These are phyloP conservation scores for Isatis tinctoria DNA, from an alignment of 345 rosid species.

Conservation along the genomic window DNA sequence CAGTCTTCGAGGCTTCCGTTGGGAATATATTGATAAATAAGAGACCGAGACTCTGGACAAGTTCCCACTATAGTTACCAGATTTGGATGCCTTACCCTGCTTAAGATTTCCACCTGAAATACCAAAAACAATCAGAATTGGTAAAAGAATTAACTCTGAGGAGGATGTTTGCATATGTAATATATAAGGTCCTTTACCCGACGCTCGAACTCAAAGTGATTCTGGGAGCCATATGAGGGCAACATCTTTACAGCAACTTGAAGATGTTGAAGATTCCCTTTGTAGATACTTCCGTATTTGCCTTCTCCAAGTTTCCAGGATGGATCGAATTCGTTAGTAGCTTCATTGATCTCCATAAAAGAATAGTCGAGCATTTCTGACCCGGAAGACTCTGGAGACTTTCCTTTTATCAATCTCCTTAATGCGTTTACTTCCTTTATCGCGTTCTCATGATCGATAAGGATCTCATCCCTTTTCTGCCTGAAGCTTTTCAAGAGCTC, in stretches of 20 bases:
- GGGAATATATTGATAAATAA: slow-evolving; percentile 69
- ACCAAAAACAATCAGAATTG: not conserved
- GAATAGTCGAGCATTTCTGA: slow-evolving; percentile 68
- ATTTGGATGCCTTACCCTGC: slow-evolving; percentile 88
- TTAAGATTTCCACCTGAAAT: slow-evolving; percentile 48
- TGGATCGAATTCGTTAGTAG: slow-evolving; percentile 68
- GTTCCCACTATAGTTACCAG: slow-evolving; percentile 69
- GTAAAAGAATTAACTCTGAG: not conserved
- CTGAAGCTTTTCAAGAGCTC: slow-evolving; percentile 70
- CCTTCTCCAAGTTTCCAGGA: slow-evolving; percentile 87
- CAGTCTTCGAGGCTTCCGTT: slow-evolving; percentile 73
- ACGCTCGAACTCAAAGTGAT: slow-evolving; percentile 51
- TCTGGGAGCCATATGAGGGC: slow-evolving; percentile 68
- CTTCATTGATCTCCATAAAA: slow-evolving; percentile 72
- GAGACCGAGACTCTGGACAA: slow-evolving; percentile 76
- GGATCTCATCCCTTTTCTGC: slow-evolving; percentile 64
- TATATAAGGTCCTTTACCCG: slow-evolving; percentile 41
- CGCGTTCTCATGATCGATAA: slow-evolving; percentile 49
- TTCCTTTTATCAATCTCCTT: slow-evolving; percentile 37
- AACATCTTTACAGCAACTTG: slow-evolving; percentile 85
- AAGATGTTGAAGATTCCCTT: slow-evolving; percentile 61
- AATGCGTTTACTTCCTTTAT: slow-evolving; percentile 40
- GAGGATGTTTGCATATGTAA: not conserved
- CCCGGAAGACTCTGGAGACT: slow-evolving; percentile 39
- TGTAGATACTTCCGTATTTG: slow-evolving; percentile 69